Evolutionary conservation across 129 eudicot species (phyloP), one percentile per base, ranked within the genome.

Genomic region (Artemisia annua): DNA sequence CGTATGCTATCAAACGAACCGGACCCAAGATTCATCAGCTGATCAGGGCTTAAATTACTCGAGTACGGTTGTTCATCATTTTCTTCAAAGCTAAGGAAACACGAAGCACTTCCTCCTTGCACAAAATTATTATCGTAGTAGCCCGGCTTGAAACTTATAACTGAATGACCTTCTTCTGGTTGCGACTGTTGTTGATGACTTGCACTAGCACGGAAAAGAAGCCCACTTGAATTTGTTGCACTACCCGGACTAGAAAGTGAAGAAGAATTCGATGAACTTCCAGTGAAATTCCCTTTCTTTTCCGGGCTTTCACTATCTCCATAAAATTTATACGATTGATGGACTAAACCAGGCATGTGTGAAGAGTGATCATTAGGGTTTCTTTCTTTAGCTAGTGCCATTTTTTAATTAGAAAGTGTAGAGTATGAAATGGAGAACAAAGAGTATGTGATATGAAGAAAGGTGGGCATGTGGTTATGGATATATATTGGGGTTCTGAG

Each of bases 201-300:
- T 16, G 76, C 75, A 5, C 58, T 57, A 4, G 78, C 61, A 11
- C 57, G 76, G 20, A 75, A 71, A 30, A 67, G 71, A 62, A 83
- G 57, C 11, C 85, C 89, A 28, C 75, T 69, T 4, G 91, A 91
- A 60, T 81, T 91, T 1, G 82, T 63, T 4, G 90, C 74, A 79
- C 97, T 91, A 17, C 85, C 78, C 1, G 94, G 96, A 59, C 96
- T 92, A 1, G 98, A 89, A 67, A 86, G 82, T 0, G 96, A 70
- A 20, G 94, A 87, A 22, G 98, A 87, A 71, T 78, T 78, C 7
- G 84, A 81, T 1, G 80, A 71, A 70, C 88, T 85, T 63, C 79
- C 75, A 4, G 79, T 72, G 5, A 79, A 66, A 48, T 78, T 72
- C 67, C 66, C 62, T 24, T 77, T 65, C 75, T 83, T 88, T 22